Percentiles rank a stretch among this genome's conserved stretches.
These are phyloP conservation scores for Fusarium sororula DNA, from an alignment of 2,329 filamentous ascomycete genomes.

Conservation along the genomic window DNA sequence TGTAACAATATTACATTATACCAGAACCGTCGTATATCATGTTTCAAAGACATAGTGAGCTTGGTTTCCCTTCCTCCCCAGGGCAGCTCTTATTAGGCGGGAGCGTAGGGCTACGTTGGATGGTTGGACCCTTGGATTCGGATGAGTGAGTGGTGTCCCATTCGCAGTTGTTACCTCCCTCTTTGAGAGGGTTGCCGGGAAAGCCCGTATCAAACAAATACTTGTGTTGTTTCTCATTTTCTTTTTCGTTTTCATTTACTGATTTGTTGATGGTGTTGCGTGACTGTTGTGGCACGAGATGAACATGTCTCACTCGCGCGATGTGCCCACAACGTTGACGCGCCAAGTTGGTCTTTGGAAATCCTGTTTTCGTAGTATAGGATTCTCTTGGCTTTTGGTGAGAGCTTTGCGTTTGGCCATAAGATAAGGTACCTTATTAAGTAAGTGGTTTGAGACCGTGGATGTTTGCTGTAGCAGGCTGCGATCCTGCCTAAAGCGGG, in stretches of 20 bases:
- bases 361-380: not conserved
- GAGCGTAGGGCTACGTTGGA: constrained; percentile 2
- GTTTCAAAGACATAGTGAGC: not conserved
- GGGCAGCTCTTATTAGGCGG: not conserved
- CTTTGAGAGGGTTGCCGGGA: constrained; percentile 15
- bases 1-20: not conserved
- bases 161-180: not conserved
- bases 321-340: not conserved
- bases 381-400: not conserved
- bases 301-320: not conserved
- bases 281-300: constrained; percentile 4
- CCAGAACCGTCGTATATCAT: not conserved
- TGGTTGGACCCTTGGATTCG: constrained; percentile 28
- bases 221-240: not conserved
- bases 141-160: not conserved
- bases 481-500: not conserved
- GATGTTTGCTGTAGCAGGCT: not conserved
- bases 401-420: not conserved
- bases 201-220: not conserved
- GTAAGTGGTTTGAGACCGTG: not conserved
- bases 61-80: not conserved
- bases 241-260: not conserved
- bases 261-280: constrained; percentile 14
- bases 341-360: not conserved
- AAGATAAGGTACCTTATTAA: not conserved